These are phyloP conservation scores for Trichoderma sp. DNA, from an alignment of 2,329 filamentous ascomycete genomes.

Conservation along the genomic window DNA sequence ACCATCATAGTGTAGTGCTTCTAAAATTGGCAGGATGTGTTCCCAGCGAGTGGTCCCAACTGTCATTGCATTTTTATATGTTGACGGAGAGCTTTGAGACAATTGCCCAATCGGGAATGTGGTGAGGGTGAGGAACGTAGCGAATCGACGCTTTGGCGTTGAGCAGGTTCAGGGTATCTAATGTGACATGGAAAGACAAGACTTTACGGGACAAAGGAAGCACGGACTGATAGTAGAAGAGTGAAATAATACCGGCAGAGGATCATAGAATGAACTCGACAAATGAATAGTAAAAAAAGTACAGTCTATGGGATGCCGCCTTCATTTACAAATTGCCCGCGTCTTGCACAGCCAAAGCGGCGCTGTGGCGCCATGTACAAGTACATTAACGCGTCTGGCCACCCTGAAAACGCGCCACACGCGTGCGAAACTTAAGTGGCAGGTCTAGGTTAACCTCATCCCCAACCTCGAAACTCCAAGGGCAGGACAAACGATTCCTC, in stretches of 20 bases:
- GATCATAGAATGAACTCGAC: no score
- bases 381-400: constrained; percentile 21
- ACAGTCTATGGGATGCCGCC: no score
- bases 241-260: no score
- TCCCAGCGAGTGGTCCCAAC: background rate
- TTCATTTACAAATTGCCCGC: no score
- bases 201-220: no score
- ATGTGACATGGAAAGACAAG: no score
- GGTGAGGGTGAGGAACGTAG: constrained; percentile 5
- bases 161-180: background rate
- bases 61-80: background rate
- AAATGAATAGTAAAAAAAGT: no score
- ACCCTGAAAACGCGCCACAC: constrained; percentile 23
- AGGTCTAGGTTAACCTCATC: constrained; percentile 21
- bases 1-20: no score
- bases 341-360: background rate
- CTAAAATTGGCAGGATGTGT: no score
- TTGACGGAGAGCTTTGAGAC: background rate
- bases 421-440: constrained; percentile 23
- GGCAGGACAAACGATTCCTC: background rate
- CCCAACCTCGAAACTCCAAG: constrained; percentile 1
- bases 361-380: constrained; percentile 1
- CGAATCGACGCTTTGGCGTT: constrained; percentile 10
- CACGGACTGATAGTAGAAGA: no score
- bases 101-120: constrained; percentile 16